phyloP scores from a whole-genome alignment of 768 basidiomycete species.

The Melanogaster broomeanus region DNA sequence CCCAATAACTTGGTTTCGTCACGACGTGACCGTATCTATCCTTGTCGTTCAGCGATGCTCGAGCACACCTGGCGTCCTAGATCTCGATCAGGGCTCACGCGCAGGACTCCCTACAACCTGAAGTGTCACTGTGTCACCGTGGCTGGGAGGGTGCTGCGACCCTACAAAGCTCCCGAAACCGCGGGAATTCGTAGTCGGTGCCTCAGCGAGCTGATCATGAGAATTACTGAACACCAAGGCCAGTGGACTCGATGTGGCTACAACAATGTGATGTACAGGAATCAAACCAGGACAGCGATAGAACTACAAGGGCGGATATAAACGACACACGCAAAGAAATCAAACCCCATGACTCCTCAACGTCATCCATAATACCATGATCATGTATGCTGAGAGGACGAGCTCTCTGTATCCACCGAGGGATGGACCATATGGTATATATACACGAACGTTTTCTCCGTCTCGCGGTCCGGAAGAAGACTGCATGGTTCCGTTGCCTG shows the following conservation, averaged over 20 bases:
- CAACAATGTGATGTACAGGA: neutral
- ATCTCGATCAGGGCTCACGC: no score
- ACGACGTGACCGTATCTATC: no score
- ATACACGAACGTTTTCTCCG: conserved; percentile 65
- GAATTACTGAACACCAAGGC: neutral
- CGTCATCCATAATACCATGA: neutral
- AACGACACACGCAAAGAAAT: conserved; percentile 12
- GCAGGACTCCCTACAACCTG: no score
- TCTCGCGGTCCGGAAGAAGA: conserved; percentile 51
- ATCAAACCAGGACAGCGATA: conserved; percentile 5
- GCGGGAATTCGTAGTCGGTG: neutral
- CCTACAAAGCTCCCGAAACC: neutral
- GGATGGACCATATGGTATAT: conserved; percentile 93
- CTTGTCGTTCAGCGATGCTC: neutral
- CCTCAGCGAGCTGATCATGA: neutral
- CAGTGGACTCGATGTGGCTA: neutral
- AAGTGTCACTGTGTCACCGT: no score
- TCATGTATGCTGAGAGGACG: conserved; percentile 36
- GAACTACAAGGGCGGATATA: conserved; percentile 5
- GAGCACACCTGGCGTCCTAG: neutral
- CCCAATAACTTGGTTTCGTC: neutral
- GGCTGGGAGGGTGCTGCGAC: no score
- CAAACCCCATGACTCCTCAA: neutral
- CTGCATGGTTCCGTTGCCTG: conserved; percentile 55
- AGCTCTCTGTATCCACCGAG: conserved; percentile 70